phyloP scores from a whole-genome alignment of 495 filamentous ascomycete species.

The Neurospora pannonica region DNA sequence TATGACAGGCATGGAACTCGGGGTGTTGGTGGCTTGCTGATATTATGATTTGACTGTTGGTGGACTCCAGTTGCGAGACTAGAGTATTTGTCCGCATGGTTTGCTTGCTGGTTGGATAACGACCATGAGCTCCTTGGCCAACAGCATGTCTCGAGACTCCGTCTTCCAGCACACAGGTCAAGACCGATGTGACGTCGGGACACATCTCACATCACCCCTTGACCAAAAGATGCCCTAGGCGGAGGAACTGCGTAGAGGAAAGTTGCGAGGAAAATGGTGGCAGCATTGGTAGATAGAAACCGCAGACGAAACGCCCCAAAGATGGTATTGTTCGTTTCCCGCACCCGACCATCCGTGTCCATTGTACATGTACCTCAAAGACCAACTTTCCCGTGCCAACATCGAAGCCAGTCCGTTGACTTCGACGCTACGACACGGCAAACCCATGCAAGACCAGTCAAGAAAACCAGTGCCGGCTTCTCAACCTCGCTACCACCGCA shows the following conservation, averaged over 20 bases:
- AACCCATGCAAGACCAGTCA: conserved; percentile 19
- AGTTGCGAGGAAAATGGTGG: conserved; percentile 10
- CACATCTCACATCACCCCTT: background rate
- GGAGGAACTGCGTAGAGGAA: background rate
- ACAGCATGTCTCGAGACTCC: background rate
- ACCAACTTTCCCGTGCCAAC: conserved; percentile 22
- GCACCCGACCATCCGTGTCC: conserved; percentile 26
- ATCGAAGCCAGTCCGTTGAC: conserved; percentile 19
- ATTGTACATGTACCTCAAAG: conserved; percentile 26
- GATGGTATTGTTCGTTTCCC: conserved; percentile 29
- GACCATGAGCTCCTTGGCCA: background rate
- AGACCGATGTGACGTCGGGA: background rate
- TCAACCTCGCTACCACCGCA: conserved; percentile 15
- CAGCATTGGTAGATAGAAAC: conserved; percentile 24
- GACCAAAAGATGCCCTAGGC: background rate
- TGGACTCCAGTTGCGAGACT: background rate
- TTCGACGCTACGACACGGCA: conserved; percentile 18
- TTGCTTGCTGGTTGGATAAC: background rate
- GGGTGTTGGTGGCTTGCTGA: background rate
- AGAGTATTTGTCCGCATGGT: background rate
- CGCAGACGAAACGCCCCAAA: conserved; percentile 29
- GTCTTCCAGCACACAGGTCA: background rate
- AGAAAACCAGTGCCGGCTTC: conserved; percentile 20
- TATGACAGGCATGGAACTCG: background rate
- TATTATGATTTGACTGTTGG: background rate